These are phyloP conservation scores for Ceratocystis lukuohia DNA, from an alignment of 2,329 filamentous ascomycete species.

Conservation along the genomic window DNA sequence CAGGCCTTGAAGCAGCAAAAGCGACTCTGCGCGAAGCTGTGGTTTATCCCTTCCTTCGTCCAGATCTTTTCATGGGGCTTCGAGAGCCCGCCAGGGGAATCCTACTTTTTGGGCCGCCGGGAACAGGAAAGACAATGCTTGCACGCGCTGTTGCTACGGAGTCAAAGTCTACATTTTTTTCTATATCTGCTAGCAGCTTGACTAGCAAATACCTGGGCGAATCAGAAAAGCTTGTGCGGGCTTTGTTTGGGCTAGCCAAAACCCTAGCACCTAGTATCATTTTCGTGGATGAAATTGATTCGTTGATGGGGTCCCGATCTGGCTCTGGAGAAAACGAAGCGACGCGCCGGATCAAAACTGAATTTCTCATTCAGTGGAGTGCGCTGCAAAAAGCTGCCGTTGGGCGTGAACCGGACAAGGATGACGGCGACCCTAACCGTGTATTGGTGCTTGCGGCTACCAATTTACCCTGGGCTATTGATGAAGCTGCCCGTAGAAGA, in stretches of 20 bases:
- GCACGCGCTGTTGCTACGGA: slow-evolving; percentile 90
- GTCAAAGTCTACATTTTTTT: slow-evolving; percentile 89
- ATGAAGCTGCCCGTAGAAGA: slow-evolving; percentile 78
- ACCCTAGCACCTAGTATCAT: slow-evolving; percentile 86
- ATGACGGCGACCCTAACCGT: slow-evolving; percentile 60
- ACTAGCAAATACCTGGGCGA: slow-evolving; percentile 95
- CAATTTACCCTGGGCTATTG: slow-evolving; percentile 94
- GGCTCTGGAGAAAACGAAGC: slow-evolving; percentile 84
- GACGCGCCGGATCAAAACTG: slow-evolving; percentile 86
- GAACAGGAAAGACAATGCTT: slow-evolving; percentile 98
- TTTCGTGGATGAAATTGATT: slow-evolving; percentile 97
- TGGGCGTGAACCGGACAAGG: slow-evolving; percentile 46
- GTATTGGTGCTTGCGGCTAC: slow-evolving; percentile 91
- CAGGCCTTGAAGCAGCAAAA: slow-evolving; percentile 81
- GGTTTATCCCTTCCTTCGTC: slow-evolving; percentile 89
- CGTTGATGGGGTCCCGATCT: slow-evolving; percentile 69
- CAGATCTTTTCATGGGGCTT: slow-evolving; percentile 89
- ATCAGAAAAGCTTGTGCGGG: slow-evolving; percentile 88
- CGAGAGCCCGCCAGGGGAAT: slow-evolving; percentile 90
- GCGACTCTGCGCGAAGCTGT: slow-evolving; percentile 87
- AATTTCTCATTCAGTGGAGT: slow-evolving; percentile 96
- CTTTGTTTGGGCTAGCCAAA: slow-evolving; percentile 82
- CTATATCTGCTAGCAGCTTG: slow-evolving; percentile 84
- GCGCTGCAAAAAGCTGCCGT: slow-evolving; percentile 85
- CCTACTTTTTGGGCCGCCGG: slow-evolving; percentile 89